These are phyloP conservation scores for Helminthosporium solani DNA, from an alignment of 2,329 filamentous ascomycete genomes.

Conservation along the genomic window DNA sequence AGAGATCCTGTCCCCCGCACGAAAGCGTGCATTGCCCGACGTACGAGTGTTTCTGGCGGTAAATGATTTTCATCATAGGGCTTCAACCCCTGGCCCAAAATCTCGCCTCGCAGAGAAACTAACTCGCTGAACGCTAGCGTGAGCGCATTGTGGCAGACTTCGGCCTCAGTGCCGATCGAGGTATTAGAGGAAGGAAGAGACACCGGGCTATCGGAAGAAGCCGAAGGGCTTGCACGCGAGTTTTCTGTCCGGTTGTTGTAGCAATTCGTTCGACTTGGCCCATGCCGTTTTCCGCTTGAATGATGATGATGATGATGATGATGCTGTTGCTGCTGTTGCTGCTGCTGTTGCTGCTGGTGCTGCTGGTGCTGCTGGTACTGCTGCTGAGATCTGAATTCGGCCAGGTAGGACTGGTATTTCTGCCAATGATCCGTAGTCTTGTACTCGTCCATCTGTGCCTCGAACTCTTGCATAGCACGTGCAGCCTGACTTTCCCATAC, in stretches of 20 bases:
- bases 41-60: conserved; percentile 30
- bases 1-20: conserved; percentile 39
- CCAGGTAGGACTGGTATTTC: conserved; percentile 39
- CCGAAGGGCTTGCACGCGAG: conserved; percentile 15
- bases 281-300: conserved; percentile 18
- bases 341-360: too few relatives aligned
- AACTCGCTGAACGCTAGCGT: conserved; percentile 40
- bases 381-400: conserved; percentile 37
- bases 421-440: conserved; percentile 41
- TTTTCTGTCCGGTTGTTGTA: conserved; percentile 25
- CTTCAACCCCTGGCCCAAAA: conserved; percentile 23
- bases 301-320: too few relatives aligned
- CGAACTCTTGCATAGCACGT: conserved; percentile 41
- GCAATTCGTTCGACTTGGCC: conserved; percentile 18
- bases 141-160: conserved; percentile 37
- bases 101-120: conserved; percentile 32
- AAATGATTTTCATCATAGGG: conserved; percentile 30
- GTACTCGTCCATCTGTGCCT: conserved; percentile 43
- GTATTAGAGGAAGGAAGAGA: conserved; percentile 20
- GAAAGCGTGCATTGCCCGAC: conserved; percentile 38
- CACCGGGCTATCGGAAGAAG: conserved; percentile 29
- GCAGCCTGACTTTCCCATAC: conserved; percentile 43
- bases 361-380: conserved; percentile 11
- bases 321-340: too few relatives aligned
- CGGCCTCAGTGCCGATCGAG: conserved; percentile 23